phyloP scores from a whole-genome alignment of 768 basidiomycete species.

The Mycena galopus region DNA sequence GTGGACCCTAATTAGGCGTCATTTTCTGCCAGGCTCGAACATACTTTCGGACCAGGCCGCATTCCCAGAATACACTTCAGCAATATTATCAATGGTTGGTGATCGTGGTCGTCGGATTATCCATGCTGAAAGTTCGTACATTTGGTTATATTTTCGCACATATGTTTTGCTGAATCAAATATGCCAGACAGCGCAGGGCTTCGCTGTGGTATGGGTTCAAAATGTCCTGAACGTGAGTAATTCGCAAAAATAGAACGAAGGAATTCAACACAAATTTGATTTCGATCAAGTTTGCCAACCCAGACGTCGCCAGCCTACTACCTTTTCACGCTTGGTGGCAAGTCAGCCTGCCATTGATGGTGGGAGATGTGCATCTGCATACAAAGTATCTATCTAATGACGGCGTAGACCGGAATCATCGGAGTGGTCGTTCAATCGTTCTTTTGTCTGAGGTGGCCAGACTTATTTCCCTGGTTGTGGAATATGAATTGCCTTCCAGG shows the following conservation, averaged over 20 bases:
- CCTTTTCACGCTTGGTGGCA: conserved; percentile 25
- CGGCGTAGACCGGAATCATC: conserved; percentile 15
- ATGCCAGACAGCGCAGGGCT: conserved; percentile 24
- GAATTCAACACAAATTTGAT: background rate
- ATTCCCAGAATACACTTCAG: background rate
- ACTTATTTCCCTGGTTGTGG: background rate
- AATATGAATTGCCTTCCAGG: conserved; percentile 9
- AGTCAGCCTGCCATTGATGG: conserved; percentile 27
- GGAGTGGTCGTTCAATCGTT: conserved; percentile 22
- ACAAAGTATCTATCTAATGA: background rate
- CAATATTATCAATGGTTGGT: conserved; percentile 17
- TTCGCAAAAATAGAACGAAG: background rate
- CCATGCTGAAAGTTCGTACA: conserved; percentile 19
- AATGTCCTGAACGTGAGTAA: conserved; percentile 19
- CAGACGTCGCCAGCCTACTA: conserved; percentile 19
- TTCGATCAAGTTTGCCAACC: background rate
- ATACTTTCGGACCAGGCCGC: conserved; percentile 19
- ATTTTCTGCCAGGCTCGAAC: conserved; percentile 30
- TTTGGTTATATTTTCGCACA: too few relatives aligned
- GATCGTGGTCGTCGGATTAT: background rate
- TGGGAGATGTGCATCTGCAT: background rate
- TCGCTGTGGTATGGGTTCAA: conserved; percentile 27
- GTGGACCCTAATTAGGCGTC: too few relatives aligned
- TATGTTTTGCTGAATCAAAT: background rate
- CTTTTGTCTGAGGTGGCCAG: conserved; percentile 26